A percentile compares a stretch with the other conserved stretches of the same genome.
Evolutionary conservation across 2,329 filamentous ascomycete species (phyloP).

Genomic region (Penicillium sp.): DNA sequence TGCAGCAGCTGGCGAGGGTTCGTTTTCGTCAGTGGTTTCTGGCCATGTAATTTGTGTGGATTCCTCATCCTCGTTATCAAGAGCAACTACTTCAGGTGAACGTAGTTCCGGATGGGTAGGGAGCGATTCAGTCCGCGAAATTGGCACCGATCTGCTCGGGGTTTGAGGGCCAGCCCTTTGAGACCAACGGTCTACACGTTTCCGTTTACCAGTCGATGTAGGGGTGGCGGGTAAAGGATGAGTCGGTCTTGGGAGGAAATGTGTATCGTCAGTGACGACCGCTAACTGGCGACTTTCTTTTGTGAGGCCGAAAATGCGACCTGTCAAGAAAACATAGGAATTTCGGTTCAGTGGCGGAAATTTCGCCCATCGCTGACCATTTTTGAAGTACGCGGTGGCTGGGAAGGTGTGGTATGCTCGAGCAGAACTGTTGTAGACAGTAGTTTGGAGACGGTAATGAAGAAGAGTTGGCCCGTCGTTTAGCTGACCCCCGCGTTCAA

Average conservation of each 20-base stretch:
- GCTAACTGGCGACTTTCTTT: not conserved
- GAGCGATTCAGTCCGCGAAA: not conserved
- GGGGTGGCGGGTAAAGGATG: not conserved
- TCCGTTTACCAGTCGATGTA: not conserved
- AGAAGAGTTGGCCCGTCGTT: constrained; percentile 9
- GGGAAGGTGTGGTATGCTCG: constrained; percentile 6
- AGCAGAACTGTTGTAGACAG: constrained; percentile 6
- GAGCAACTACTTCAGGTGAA: not conserved
- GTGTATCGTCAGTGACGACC: not conserved
- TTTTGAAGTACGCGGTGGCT: constrained; percentile 10
- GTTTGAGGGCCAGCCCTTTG: not conserved
- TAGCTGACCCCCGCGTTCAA: constrained; percentile 9
- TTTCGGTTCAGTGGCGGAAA: constrained; percentile 6
- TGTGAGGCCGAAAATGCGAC: constrained; percentile 1
- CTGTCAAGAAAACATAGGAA: not conserved
- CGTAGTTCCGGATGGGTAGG: not conserved
- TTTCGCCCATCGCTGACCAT: constrained; percentile 12
- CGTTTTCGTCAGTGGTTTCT: not conserved
- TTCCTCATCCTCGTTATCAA: not conserved
- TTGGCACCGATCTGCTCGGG: not conserved
- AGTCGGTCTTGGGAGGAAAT: not conserved
- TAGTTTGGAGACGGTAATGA: constrained; percentile 12
- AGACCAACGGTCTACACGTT: not conserved
- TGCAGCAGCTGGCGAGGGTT: not conserved
- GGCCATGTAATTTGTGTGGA: constrained; percentile 3